Evolutionary conservation across 768 basidiomycete species (phyloP).

Genomic region (Naganishia onofrii): DNA sequence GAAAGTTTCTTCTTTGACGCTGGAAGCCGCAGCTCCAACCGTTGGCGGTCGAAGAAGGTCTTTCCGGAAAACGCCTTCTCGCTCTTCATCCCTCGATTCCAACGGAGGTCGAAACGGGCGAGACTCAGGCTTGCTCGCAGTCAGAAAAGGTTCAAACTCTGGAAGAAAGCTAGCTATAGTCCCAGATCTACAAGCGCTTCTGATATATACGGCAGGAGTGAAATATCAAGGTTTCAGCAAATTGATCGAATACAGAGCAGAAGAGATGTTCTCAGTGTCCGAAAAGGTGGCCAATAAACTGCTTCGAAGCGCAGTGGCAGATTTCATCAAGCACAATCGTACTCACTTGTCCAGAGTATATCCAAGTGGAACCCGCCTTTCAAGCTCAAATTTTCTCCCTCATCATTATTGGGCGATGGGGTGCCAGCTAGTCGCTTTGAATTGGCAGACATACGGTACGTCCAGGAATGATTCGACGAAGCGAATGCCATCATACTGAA

Average conservation of each 20-base stretch:
- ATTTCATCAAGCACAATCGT: constrained; percentile 78
- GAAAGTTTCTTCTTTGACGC: constrained; percentile 11
- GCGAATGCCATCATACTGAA: background rate
- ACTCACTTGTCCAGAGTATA: constrained; percentile 81
- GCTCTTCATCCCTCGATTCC: constrained; percentile 25
- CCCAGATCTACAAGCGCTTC: constrained; percentile 64
- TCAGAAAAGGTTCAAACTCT: background rate
- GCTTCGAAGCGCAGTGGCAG: constrained; percentile 58
- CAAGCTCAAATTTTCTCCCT: constrained; percentile 82
- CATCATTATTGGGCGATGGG: constrained; percentile 87
- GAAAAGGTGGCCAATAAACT: constrained; percentile 76
- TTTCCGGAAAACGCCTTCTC: constrained; percentile 13
- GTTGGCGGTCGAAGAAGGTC: background rate
- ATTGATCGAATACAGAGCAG: constrained; percentile 75
- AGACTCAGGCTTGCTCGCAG: background rate
- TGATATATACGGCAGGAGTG: constrained; percentile 93
- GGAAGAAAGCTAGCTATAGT: constrained; percentile 56
- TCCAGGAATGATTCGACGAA: constrained; percentile 22
- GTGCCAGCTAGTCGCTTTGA: constrained; percentile 84
- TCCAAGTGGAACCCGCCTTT: constrained; percentile 76
- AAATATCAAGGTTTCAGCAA: constrained; percentile 88
- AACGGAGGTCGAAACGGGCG: background rate
- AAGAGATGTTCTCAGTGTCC: constrained; percentile 89
- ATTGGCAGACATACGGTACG: constrained; percentile 95
- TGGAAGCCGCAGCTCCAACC: background rate